Evolutionary conservation across 75 land plant genomes (phyloP).

Genomic region (Pinus albicaulis): DNA sequence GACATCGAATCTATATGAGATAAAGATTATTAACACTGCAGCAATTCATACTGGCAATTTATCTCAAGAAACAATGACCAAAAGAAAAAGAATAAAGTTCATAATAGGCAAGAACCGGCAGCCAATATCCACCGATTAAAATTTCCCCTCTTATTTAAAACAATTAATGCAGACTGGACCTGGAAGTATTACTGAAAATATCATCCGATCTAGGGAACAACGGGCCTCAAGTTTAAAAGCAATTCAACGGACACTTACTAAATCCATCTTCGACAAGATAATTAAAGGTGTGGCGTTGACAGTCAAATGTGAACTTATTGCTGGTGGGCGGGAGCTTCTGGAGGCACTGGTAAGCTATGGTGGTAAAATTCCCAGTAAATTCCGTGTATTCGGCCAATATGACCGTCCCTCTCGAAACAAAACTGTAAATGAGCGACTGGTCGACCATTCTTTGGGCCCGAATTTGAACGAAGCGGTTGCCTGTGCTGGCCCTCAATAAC

Average conservation of each 20-base stretch:
- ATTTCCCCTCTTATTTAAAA: no score
- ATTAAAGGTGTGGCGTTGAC: constrained; percentile 72
- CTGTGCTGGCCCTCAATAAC: no score
- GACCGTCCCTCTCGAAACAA: constrained; percentile 60
- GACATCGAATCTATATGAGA: not conserved
- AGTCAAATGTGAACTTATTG: constrained; percentile 76
- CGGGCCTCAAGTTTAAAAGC: no score
- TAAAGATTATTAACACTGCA: not conserved
- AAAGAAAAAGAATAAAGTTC: no score
- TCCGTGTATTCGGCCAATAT: constrained; percentile 63
- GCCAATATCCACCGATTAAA: no score
- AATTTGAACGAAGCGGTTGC: no score
- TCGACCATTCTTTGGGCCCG: constrained; percentile 23
- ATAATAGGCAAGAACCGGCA: no score
- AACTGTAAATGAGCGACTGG: constrained; percentile 56
- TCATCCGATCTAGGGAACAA: no score
- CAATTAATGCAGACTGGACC: no score
- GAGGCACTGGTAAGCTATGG: constrained; percentile 59
- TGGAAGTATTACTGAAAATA: no score
- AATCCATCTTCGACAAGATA: constrained; percentile 69
- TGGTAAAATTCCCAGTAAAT: constrained; percentile 61
- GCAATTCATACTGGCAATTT: not conserved
- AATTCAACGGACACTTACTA: constrained; percentile 23
- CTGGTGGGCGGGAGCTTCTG: constrained; percentile 65
- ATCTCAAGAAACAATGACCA: not conserved